phyloP scores from a whole-genome alignment of 2,329 filamentous ascomycete genomes.

The Aspergillus nomiae region DNA sequence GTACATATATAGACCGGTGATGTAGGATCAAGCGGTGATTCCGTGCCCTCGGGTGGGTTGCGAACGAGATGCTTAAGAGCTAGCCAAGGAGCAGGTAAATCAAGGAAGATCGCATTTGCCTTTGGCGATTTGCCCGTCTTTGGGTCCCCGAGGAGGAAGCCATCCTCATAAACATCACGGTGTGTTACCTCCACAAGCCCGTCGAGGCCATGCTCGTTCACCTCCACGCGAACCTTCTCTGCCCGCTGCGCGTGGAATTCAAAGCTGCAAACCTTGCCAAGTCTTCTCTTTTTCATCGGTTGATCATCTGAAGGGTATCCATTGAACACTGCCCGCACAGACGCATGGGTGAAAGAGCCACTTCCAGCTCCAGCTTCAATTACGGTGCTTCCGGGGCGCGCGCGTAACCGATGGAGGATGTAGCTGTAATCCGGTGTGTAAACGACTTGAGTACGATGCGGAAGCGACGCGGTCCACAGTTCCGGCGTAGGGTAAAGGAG shows the following conservation, averaged over 20 bases:
- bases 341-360: slow-evolving; percentile 55
- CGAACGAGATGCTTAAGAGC: slow-evolving; percentile 51
- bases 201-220: slow-evolving; percentile 47
- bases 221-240: slow-evolving; percentile 44
- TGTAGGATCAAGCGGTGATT: slow-evolving; percentile 68
- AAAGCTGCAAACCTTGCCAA: slow-evolving; percentile 53
- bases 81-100: slow-evolving; percentile 54
- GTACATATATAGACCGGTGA: slow-evolving; percentile 80
- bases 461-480: slow-evolving; percentile 53
- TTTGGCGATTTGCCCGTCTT: slow-evolving; percentile 42
- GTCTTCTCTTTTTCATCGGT: slow-evolving; percentile 25
- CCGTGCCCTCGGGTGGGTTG: slow-evolving; percentile 30
- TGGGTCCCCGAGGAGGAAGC: slow-evolving; percentile 43
- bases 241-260: slow-evolving; percentile 52
- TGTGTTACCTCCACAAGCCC: slow-evolving; percentile 49
- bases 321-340: slow-evolving; percentile 52
- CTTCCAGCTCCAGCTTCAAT: slow-evolving; percentile 57
- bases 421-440: slow-evolving; percentile 58
- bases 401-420: slow-evolving; percentile 51
- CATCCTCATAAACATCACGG: slow-evolving; percentile 53
- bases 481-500: slow-evolving; percentile 53
- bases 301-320: slow-evolving; percentile 38
- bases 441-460: slow-evolving; percentile 55
- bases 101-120: slow-evolving; percentile 52
- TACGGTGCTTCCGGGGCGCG: slow-evolving; percentile 47